These are phyloP conservation scores for Albugo candida DNA, from an alignment of 352 stramenopile species.

Conservation along the genomic window DNA sequence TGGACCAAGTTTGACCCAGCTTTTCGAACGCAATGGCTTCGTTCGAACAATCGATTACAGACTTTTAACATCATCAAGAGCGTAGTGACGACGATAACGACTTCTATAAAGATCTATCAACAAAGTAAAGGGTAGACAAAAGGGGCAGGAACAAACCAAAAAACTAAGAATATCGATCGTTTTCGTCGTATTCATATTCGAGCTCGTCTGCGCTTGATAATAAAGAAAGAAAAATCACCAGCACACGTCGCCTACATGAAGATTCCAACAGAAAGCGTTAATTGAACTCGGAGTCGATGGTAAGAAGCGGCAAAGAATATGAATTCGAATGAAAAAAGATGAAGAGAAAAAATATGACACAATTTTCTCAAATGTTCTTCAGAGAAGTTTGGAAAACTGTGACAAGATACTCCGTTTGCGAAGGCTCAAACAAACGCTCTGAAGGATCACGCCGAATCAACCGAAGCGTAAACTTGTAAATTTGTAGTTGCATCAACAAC, in stretches of 20 bases:
- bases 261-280: slow-evolving; percentile 19
- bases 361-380: slow-evolving; percentile 14
- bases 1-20: slow-evolving; percentile 26
- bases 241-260: slow-evolving; percentile 18
- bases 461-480: too few species aligned
- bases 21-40: slow-evolving; percentile 37
- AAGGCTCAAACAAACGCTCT: slow-evolving; percentile 24
- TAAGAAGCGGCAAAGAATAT: slow-evolving; percentile 19
- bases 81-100: slow-evolving; percentile 19
- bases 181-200: slow-evolving; percentile 30
- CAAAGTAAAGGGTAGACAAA: not conserved
- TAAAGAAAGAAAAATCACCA: slow-evolving; percentile 16
- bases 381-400: slow-evolving; percentile 30
- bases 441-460: slow-evolving; percentile 16
- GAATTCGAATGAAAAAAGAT: slow-evolving; percentile 12
- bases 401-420: slow-evolving; percentile 27
- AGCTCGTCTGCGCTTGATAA: slow-evolving; percentile 19
- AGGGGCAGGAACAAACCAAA: slow-evolving; percentile 7
- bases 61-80: slow-evolving; percentile 1
- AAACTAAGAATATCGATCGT: slow-evolving; percentile 5
- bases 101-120: slow-evolving; percentile 29
- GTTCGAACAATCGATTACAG: slow-evolving; percentile 29
- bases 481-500: too few species aligned
- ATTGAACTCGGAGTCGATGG: slow-evolving; percentile 17
- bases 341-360: slow-evolving; percentile 18